Conservation (phyloP, 2,329 filamentous ascomycete species). For the Cladophialophora exuberans region DNA sequence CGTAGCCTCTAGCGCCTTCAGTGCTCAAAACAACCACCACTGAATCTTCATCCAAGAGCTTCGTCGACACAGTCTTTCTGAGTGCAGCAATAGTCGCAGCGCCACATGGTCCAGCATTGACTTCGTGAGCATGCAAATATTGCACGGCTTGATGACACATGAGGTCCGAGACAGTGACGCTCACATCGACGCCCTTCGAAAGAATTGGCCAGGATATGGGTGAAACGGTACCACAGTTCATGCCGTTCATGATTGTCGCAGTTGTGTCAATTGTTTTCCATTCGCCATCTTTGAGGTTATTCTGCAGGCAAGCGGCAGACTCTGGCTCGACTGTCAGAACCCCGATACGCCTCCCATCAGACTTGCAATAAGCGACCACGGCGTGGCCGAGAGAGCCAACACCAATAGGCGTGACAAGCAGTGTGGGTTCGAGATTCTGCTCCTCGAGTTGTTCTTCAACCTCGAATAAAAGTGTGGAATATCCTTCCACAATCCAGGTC, state of each 20-base stretch:
- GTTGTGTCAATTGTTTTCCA: slow-evolving; percentile 57
- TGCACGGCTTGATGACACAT: slow-evolving; percentile 64
- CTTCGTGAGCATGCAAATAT: slow-evolving; percentile 52
- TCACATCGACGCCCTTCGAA: slow-evolving; percentile 61
- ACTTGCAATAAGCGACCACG: slow-evolving; percentile 67
- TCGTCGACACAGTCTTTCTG: slow-evolving; percentile 46
- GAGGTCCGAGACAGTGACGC: slow-evolving; percentile 62
- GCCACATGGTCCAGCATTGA: slow-evolving; percentile 66
- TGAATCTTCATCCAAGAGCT: slow-evolving; percentile 44
- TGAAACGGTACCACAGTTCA: slow-evolving; percentile 73
- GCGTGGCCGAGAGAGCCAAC: slow-evolving; percentile 75
- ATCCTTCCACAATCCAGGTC: slow-evolving; percentile 76
- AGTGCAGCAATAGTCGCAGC: slow-evolving; percentile 61
- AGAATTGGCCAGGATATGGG: slow-evolving; percentile 67
- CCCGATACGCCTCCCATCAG: slow-evolving; percentile 36
- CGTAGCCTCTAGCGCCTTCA: slow-evolving; percentile 63
- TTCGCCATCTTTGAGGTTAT: slow-evolving; percentile 53
- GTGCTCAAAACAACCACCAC: slow-evolving; percentile 70
- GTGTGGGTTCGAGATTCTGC: slow-evolving; percentile 45
- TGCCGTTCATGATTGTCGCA: slow-evolving; percentile 72
- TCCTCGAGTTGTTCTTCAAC: slow-evolving; percentile 63
- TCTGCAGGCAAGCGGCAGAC: slow-evolving; percentile 59
- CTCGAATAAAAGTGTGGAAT: slow-evolving; percentile 72
- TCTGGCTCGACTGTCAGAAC: slow-evolving; percentile 74
- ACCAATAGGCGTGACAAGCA: slow-evolving; percentile 68